Conservation (phyloP, 306 rosid genomes). For the Vigna unguiculata region DNA sequence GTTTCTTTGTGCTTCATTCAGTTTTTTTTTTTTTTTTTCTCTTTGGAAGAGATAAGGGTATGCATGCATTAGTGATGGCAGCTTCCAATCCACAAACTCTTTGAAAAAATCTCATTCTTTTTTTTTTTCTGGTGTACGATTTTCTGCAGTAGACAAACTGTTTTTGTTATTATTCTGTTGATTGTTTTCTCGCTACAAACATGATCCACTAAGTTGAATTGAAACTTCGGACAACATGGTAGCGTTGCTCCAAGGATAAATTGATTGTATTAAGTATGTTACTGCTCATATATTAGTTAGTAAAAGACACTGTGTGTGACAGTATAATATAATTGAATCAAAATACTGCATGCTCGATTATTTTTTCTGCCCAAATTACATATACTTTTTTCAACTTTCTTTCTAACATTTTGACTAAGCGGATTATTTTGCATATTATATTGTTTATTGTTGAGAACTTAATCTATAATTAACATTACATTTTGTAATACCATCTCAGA, state of each 20-base stretch:
- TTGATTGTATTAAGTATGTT: no score
- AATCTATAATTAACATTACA: background rate
- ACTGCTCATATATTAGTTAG: no score
- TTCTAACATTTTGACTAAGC: no score
- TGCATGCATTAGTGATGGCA: constrained; percentile 35
- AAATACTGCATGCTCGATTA: constrained; percentile 27
- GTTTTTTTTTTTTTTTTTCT: background rate
- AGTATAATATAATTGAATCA: constrained; percentile 11
- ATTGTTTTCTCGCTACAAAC: no score
- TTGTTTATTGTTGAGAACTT: constrained; percentile 2
- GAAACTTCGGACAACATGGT: no score
- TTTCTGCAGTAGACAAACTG: background rate
- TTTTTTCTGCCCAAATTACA: no score
- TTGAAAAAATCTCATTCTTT: background rate
- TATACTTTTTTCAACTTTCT: no score
- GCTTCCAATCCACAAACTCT: background rate
- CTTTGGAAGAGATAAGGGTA: constrained; percentile 5
- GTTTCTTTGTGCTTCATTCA: background rate
- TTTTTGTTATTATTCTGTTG: constrained; percentile 9
- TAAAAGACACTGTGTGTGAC: no score
- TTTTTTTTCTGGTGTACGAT: background rate
- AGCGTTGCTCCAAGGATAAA: no score
- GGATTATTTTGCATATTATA: background rate
- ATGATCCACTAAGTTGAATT: no score
- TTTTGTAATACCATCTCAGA: constrained; percentile 45